Evolutionary conservation across 495 filamentous ascomycete genomes (phyloP).

Genomic region (Cairneyella variabilis): DNA sequence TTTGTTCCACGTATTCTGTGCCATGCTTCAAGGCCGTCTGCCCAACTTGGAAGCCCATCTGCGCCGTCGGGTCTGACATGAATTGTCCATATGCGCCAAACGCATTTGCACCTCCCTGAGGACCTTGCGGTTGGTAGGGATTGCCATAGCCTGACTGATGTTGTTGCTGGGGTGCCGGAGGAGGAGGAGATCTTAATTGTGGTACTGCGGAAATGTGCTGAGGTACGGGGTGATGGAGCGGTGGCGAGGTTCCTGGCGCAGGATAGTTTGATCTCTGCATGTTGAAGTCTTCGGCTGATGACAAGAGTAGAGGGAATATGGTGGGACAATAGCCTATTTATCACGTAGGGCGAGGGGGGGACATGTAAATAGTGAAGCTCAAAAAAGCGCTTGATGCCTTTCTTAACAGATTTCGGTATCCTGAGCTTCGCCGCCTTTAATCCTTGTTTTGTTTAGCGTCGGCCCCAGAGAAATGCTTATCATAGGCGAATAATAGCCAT

Average conservation of each 20-base stretch:
- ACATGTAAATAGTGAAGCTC: no score
- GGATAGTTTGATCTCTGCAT: conserved; percentile 84
- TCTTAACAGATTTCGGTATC: not conserved
- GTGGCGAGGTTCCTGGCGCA: conserved; percentile 78
- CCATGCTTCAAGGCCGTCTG: conserved; percentile 85
- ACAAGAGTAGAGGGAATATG: not conserved
- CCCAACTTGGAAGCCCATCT: conserved; percentile 92
- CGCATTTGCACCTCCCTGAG: conserved; percentile 48
- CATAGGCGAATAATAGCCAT: no score
- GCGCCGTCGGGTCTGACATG: conserved; percentile 93
- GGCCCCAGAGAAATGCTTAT: not conserved
- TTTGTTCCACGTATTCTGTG: conserved; percentile 90
- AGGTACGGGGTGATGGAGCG: conserved; percentile 95
- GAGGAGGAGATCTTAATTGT: conserved; percentile 96
- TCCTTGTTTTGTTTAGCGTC: no score
- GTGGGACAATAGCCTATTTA: not conserved
- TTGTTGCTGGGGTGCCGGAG: conserved; percentile 71
- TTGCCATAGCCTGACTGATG: conserved; percentile 70
- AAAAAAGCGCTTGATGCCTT: not conserved
- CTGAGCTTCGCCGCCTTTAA: no score
- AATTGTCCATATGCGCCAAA: conserved; percentile 77
- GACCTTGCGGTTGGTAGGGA: conserved; percentile 62
- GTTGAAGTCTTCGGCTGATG: conserved; percentile 12
- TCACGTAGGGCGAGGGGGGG: not conserved
- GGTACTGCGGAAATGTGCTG: conserved; percentile 98